A percentile compares a stretch with the other conserved stretches of the same genome.
These are phyloP conservation scores for Ceratopteris richardii DNA, from an alignment of 75 land plant genomes.

Conservation along the genomic window DNA sequence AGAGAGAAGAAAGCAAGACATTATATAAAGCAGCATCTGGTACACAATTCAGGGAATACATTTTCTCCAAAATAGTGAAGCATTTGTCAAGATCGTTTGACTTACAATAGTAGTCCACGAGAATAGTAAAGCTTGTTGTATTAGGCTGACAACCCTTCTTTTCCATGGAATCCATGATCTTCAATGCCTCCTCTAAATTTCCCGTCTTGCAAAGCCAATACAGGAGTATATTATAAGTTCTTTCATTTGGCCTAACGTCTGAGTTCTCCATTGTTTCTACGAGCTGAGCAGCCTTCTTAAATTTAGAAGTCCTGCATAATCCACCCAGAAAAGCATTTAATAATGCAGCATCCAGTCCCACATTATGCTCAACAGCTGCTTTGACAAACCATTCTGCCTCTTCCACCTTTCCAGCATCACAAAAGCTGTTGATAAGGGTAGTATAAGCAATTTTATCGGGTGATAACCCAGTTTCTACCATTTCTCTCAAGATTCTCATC, in stretches of 20 bases:
- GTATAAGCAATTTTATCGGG: slow-evolving; percentile 41
- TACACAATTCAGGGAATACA: slow-evolving; percentile 11
- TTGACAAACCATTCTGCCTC: slow-evolving; percentile 25
- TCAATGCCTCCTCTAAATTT: slow-evolving; percentile 26
- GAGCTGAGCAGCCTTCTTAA: slow-evolving; percentile 20
- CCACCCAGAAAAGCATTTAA: slow-evolving; percentile 44
- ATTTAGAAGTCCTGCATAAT: slow-evolving; percentile 21
- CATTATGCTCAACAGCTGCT: slow-evolving; percentile 24
- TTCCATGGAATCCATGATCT: slow-evolving; percentile 33
- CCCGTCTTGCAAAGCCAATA: slow-evolving; percentile 28
- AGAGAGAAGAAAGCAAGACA: neutral
- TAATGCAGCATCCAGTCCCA: slow-evolving; percentile 27
- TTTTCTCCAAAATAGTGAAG: slow-evolving; percentile 20
- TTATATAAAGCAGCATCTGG: slow-evolving; percentile 22
- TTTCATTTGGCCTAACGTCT: slow-evolving; percentile 22
- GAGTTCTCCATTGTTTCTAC: slow-evolving; percentile 25
- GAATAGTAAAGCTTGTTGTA: slow-evolving; percentile 23
- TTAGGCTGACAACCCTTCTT: slow-evolving; percentile 33
- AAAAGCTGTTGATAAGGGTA: slow-evolving; percentile 36
- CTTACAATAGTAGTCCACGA: slow-evolving; percentile 43
- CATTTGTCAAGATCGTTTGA: slow-evolving; percentile 26
- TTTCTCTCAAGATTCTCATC: slow-evolving; percentile 26
- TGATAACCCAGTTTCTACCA: slow-evolving; percentile 29
- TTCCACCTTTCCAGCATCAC: slow-evolving; percentile 28
- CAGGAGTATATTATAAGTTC: slow-evolving; percentile 50